Percentiles rank a stretch among this genome's conserved stretches.
Evolutionary conservation across 148 eudicot species (phyloP).

Genomic region (Diospyros lotus): DNA sequence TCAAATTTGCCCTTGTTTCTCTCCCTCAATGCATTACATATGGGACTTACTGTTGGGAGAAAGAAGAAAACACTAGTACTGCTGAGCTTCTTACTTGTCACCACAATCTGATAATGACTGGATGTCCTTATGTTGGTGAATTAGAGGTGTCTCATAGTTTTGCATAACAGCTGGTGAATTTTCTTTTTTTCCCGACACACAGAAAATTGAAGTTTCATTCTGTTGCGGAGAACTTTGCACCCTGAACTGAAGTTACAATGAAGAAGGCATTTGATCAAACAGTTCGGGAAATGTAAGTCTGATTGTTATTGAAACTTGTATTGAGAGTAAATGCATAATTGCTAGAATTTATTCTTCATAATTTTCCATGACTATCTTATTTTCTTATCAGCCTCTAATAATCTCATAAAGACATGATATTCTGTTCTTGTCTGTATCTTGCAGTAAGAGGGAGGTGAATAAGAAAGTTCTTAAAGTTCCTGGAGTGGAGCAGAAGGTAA

Average conservation of each 20-base stretch:
- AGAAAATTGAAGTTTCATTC: not conserved
- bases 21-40: not conserved
- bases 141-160: not conserved
- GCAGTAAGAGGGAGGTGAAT: slow-evolving; percentile 96
- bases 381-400: not conserved
- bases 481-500: slow-evolving; percentile 89
- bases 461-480: slow-evolving; percentile 99
- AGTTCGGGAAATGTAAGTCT: slow-evolving; percentile 87
- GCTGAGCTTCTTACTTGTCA: not conserved
- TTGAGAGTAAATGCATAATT: not conserved
- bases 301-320: slow-evolving; percentile 6
- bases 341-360: not conserved
- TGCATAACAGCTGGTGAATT: not conserved
- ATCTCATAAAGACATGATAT: not conserved
- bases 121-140: not conserved
- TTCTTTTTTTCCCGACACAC: not conserved
- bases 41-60: slow-evolving; percentile 13
- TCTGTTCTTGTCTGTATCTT: slow-evolving; percentile 14
- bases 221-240: slow-evolving; percentile 19
- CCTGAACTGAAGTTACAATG: slow-evolving; percentile 36
- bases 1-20: not conserved
- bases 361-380: not conserved
- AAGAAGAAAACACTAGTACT: not conserved
- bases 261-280: slow-evolving; percentile 98
- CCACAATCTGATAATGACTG: not conserved